Evolutionary conservation across 140 eudicot species (phyloP).

Genomic region (Ambrosia hybrid): DNA sequence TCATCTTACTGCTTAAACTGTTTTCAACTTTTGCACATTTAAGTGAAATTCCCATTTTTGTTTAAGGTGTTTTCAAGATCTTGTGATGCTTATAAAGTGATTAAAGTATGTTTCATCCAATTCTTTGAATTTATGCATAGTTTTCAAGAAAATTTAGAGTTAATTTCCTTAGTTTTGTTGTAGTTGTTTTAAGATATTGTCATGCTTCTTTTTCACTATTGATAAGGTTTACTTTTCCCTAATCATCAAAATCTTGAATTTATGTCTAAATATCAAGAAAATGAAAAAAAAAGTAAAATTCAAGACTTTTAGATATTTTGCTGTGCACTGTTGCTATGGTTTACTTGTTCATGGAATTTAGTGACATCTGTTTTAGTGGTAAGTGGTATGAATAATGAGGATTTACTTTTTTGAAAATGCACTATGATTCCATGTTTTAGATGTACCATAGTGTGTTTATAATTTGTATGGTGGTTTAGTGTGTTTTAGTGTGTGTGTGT

Average conservation of each 20-base stretch:
- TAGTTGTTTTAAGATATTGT: constrained; percentile 9
- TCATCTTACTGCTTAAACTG: constrained; percentile 8
- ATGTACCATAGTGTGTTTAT: constrained; percentile 22
- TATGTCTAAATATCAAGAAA: constrained; percentile 26
- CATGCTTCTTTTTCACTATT: constrained; percentile 4
- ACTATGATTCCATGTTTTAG: constrained; percentile 31
- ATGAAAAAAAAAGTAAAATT: not conserved
- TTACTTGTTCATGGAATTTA: constrained; percentile 31
- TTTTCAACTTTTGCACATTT: constrained; percentile 14
- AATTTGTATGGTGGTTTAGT: constrained; percentile 19
- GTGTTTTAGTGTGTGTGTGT: constrained; percentile 19
- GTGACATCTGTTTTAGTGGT: constrained; percentile 38
- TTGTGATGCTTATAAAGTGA: constrained; percentile 5
- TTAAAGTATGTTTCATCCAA: too few relatives aligned
- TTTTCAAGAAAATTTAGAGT: not conserved
- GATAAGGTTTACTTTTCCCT: constrained; percentile 1
- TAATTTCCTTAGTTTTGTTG: not conserved
- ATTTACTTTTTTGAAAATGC: constrained; percentile 39
- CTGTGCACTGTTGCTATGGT: constrained; percentile 30
- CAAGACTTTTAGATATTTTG: not conserved
- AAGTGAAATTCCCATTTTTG: constrained; percentile 32
- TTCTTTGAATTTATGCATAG: not conserved
- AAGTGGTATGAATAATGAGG: constrained; percentile 31
- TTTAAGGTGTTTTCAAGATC: constrained; percentile 31
- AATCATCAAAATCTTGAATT: constrained; percentile 25